Percentiles rank a stretch among this genome's conserved stretches.
phyloP scores from a whole-genome alignment of 805 yeast genomes.

The Kregervanrija fluxuum region DNA sequence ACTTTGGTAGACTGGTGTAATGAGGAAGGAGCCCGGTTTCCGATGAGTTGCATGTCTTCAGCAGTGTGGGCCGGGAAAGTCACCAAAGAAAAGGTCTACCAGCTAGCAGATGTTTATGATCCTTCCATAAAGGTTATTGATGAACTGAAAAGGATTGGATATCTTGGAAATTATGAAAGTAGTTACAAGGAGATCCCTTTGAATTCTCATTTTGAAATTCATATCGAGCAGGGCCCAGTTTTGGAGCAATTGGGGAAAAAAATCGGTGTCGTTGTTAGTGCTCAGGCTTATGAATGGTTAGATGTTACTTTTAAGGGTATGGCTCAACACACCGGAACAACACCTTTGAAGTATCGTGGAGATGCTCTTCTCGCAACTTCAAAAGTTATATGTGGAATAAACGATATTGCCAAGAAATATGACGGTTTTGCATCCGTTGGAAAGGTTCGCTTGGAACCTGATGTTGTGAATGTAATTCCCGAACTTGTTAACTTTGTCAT shows the following conservation, averaged over 20 bases:
- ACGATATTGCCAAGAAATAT: conserved; percentile 43
- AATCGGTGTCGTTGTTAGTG: conserved; percentile 60
- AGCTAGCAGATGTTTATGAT: conserved; percentile 47
- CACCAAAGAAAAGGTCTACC: conserved; percentile 40
- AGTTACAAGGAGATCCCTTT: conserved; percentile 43
- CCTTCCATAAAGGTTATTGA: conserved; percentile 38
- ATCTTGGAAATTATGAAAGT: conserved; percentile 43
- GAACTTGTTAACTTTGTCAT: conserved; percentile 43
- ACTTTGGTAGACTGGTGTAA: conserved; percentile 64
- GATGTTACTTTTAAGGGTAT: conserved; percentile 47
- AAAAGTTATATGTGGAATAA: conserved; percentile 45
- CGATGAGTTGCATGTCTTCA: conserved; percentile 56
- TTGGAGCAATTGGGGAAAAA: conserved; percentile 46
- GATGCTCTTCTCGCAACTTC: conserved; percentile 56
- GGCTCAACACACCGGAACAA: conserved; percentile 67
- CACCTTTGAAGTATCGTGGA: conserved; percentile 51
- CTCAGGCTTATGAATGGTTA: conserved; percentile 59
- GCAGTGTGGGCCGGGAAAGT: conserved; percentile 56
- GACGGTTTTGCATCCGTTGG: conserved; percentile 55
- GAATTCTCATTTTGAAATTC: conserved; percentile 64
- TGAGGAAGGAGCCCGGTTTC: conserved; percentile 73
- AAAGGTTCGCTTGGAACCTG: conserved; percentile 46
- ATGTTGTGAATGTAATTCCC: conserved; percentile 60
- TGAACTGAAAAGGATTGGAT: conserved; percentile 54
- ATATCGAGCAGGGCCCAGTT: conserved; percentile 70